Base-by-base conservation (phyloP, 2,329 filamentous ascomycete species). In the Eurotiales sp. region DNA sequence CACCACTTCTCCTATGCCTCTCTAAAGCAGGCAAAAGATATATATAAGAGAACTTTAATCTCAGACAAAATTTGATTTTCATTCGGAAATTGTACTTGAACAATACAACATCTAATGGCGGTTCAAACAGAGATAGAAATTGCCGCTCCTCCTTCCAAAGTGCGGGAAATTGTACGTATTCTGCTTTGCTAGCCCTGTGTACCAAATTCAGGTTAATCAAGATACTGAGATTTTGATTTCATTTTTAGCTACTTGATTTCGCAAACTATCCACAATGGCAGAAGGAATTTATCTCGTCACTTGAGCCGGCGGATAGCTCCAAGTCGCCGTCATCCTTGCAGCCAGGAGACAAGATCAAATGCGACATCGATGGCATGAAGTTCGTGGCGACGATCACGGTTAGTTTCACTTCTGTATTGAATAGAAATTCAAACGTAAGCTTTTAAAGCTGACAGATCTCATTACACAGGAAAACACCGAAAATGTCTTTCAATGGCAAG, bases 151-250 rank as follows among this genome's bases (percentile, higher is more conserved):
- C 61, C 61, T 12, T 42, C 59, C 3, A 63, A 58, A 46, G 61
- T 62, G 54, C 61, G 61, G n/a, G 60, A 62, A 29, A 52, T 61
- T 25, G 61, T 64, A 59, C 19, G 57, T 59, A 27, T 19, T n/a
- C n/a, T n/a, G n/a, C n/a, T n/a, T n/a, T n/a, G n/a, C n/a, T n/a
- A n/a, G n/a, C n/a, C n/a, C n/a, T n/a, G n/a, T n/a, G n/a, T n/a
- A n/a, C n/a, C n/a, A n/a, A n/a, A n/a, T n/a, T n/a, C n/a, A n/a
- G n/a, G n/a, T n/a, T n/a, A n/a, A n/a, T n/a, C n/a, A n/a, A n/a
- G n/a, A n/a, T n/a, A n/a, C n/a, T n/a, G n/a, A n/a, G n/a, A n/a
- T n/a, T 15, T 15, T 7, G 32, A 27, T 11, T 15, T 41, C 41
- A 46, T 15, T 5, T 25, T 19, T 23, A 64, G 61, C 49, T 62